Evolutionary conservation across 2,329 filamentous ascomycete species (phyloP), one percentile per base, ranked within the genome.

Genomic region (Scopulariopsis brevicaulis): DNA sequence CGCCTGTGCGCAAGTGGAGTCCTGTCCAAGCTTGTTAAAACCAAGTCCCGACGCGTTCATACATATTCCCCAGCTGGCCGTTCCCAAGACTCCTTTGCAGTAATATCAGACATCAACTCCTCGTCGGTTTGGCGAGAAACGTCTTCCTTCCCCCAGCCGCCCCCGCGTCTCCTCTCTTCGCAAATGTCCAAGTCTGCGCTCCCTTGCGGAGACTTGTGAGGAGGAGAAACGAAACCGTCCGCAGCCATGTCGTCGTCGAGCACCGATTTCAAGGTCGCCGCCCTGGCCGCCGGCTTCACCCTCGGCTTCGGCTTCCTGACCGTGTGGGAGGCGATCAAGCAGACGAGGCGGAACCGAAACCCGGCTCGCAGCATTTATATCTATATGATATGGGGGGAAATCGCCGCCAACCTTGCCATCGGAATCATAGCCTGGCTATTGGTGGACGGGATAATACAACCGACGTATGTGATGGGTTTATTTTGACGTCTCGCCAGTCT

Each of bases 351-450:
- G 56, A 69, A 74, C 28, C 65, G 68, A 0, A 70, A 65, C 22
- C 68, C 68, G 0, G 50, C 68, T 0, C 65, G 70, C 25, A 72
- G 68, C 52, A 60, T 65, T 4, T 77, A 77, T 59, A 67, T 76
- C 18, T 70, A 71, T 62, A 75, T 77, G 74, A 65, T 78, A 8
- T 78, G 76, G 75, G 66, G 70, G 18, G 74, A 78, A 57, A 70
- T 76, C 4, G 4, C 67, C 1, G 71, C 71, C 12, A 76, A 73
- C 55, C 25, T 73, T 0, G 61, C 63, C 10, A 73, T 76, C 55
- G 66, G 67, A 6, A 63, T 76, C 11, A 59, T 74, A 1, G 71
- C 67, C 4, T 77, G 70, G 66, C 62, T 77, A 1, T 72, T 71
- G 56, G 60, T 77, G 0, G 64, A 70, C 48, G 70, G 66, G 0